Conservation (phyloP, 805 yeast genomes). For the Metschnikowia bowlesiae region DNA sequence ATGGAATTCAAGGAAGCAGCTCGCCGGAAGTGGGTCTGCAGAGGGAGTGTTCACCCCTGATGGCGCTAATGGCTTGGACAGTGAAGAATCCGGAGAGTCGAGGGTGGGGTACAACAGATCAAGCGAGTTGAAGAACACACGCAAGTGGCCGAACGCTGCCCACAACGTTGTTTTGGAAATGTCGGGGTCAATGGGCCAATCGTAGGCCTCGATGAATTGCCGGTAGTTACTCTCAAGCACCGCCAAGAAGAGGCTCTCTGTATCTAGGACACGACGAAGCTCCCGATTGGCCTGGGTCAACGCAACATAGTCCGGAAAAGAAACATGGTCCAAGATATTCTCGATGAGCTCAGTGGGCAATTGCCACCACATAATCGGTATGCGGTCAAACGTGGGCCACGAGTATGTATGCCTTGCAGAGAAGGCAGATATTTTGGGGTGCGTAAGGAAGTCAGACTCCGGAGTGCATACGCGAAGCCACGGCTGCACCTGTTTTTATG, state of each 20-base stretch:
- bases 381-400: background rate
- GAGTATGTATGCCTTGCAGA: background rate
- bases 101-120: background rate
- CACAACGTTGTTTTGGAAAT: background rate
- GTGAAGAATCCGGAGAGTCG: background rate
- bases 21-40: background rate
- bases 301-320: slow-evolving; percentile 12
- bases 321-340: slow-evolving; percentile 6
- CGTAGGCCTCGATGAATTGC: slow-evolving; percentile 4
- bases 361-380: slow-evolving; percentile 12
- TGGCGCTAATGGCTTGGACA: background rate
- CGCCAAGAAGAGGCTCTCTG: slow-evolving; percentile 2
- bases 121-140: background rate
- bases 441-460: background rate
- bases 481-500: background rate
- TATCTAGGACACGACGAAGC: slow-evolving; percentile 9
- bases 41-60: too few relatives aligned
- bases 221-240: slow-evolving; percentile 9
- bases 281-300: slow-evolving; percentile 9
- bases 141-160: background rate
- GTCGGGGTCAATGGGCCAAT: slow-evolving; percentile 4
- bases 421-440: background rate
- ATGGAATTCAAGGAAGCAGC: background rate
- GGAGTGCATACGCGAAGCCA: slow-evolving; percentile 1
- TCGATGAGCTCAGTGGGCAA: slow-evolving; percentile 14